These are phyloP conservation scores for Fusarium anguioides DNA, from an alignment of 2,329 filamentous ascomycete genomes.

Conservation along the genomic window DNA sequence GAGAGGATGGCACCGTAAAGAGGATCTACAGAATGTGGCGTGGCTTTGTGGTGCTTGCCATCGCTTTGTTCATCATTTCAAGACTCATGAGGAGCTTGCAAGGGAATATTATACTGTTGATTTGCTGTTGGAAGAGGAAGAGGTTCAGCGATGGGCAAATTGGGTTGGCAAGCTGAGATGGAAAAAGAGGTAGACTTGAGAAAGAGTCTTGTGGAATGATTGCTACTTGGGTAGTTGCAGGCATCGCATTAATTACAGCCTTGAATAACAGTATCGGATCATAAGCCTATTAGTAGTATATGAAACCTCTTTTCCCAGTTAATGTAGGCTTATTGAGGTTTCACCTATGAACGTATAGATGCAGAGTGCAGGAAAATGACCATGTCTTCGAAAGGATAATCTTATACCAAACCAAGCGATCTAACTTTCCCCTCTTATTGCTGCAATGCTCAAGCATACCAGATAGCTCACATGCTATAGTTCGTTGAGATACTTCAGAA, in stretches of 20 bases:
- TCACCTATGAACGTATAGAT: not conserved
- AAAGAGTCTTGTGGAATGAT: not conserved
- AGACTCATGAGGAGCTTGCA: constrained; percentile 81
- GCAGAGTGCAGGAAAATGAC: not conserved
- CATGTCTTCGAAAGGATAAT: not conserved
- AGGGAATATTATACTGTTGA: constrained; percentile 79
- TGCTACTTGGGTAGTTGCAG: too few species aligned
- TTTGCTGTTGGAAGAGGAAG: constrained; percentile 73
- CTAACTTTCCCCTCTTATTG: not conserved
- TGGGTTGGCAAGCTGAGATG: constrained; percentile 82
- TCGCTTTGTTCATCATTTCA: constrained; percentile 81
- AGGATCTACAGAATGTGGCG: constrained; percentile 81
- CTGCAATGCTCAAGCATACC: not conserved
- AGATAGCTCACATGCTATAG: not conserved
- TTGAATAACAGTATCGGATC: too few species aligned
- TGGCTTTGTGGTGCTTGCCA: constrained; percentile 90
- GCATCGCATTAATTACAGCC: not conserved
- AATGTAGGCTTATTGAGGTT: not conserved
- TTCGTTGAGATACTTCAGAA: constrained; percentile 2
- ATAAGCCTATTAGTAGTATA: too few species aligned
- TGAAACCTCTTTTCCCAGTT: too few species aligned
- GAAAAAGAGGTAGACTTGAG: constrained; percentile 62
- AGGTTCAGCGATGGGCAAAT: constrained; percentile 75
- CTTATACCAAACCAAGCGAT: not conserved
- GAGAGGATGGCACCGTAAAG: constrained; percentile 81